Evolutionary conservation across 2,329 filamentous ascomycete species (phyloP).

Genomic region (Pestalotiopsis sp.): DNA sequence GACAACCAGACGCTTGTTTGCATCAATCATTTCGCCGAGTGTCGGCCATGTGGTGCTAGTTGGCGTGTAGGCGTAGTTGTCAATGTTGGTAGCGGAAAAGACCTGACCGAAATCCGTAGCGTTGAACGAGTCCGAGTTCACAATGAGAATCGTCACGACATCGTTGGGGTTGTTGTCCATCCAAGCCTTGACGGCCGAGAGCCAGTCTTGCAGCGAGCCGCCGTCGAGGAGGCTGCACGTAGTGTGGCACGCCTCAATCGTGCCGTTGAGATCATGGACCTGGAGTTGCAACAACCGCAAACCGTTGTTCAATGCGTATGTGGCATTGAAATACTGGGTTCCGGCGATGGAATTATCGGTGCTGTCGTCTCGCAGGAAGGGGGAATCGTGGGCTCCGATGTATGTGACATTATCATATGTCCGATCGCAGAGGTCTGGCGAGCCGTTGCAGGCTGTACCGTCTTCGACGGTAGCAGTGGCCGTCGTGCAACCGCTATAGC

Average conservation of each 20-base stretch:
- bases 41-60: slow-evolving; percentile 67
- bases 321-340: slow-evolving; percentile 76
- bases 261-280: slow-evolving; percentile 63
- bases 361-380: slow-evolving; percentile 68
- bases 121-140: slow-evolving; percentile 66
- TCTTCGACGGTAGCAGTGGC: slow-evolving; percentile 20
- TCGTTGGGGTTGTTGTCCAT: slow-evolving; percentile 71
- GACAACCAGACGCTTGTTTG: slow-evolving; percentile 66
- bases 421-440: slow-evolving; percentile 69
- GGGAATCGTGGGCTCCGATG: slow-evolving; percentile 72
- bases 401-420: slow-evolving; percentile 78
- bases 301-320: slow-evolving; percentile 69
- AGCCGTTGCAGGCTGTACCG: slow-evolving; percentile 75
- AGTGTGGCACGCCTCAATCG: slow-evolving; percentile 72
- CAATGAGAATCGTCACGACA: slow-evolving; percentile 74
- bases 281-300: slow-evolving; percentile 73
- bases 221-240: slow-evolving; percentile 70
- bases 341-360: slow-evolving; percentile 66
- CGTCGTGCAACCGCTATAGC: slow-evolving; percentile 15
- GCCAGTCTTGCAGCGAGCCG: slow-evolving; percentile 66
- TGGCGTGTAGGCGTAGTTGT: slow-evolving; percentile 62
- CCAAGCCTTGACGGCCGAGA: slow-evolving; percentile 67
- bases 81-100: slow-evolving; percentile 62
- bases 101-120: slow-evolving; percentile 56
- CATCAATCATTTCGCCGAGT: slow-evolving; percentile 67